Base-by-base conservation (phyloP, 2,329 filamentous ascomycete species). In the Phialocephala sp. region DNA sequence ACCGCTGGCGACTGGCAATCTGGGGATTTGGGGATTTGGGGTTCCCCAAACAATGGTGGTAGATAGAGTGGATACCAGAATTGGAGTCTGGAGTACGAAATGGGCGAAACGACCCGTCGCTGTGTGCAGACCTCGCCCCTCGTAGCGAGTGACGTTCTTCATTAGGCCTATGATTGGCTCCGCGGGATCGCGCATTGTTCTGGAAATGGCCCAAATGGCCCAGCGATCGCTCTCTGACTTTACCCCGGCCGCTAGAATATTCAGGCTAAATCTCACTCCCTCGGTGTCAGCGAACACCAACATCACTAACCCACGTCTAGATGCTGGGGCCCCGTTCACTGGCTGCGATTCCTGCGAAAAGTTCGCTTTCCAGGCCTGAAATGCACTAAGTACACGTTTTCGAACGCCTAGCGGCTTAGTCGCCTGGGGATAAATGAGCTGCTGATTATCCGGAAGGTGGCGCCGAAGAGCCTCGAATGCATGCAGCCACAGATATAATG, bases 381-480 rank as follows among this genome's bases (percentile, higher is more conserved):
- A 9, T 35, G 24, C n/a, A 24, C 14, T 37, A 22, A 24, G 8
- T 57, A 39, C 12, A 36, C 8, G 59, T 61, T 27, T 47, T 35
- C 18, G 43, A 14, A 18, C 45, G 45, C 20, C 20, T 15, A 52
- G 55, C 55, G 41, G 43, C 55, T 59, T 43, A 11, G 36, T 27
- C 32, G 61, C 47, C 37, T 55, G 55, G 22, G 56, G 56, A 37
- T 64, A 56, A 64, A 64, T 55, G n/a, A 47, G 37, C 8, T 59
- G 14, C 27, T 52, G 39, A 59, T 64, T 60, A 64, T 59, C 62
- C 62, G 62, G 56, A 35, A 35, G 41, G 41, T 64, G 55, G 62
- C 62, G 62, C 56, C 62, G 56, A 37, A 64, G 56, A 64, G 62
- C 43, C 62, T 64, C 62, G 62, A 59, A 57, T 55, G 54, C 43